Evolutionary conservation across 1,284 basidiomycete species (phyloP).

Genomic region (Somion occarium): DNA sequence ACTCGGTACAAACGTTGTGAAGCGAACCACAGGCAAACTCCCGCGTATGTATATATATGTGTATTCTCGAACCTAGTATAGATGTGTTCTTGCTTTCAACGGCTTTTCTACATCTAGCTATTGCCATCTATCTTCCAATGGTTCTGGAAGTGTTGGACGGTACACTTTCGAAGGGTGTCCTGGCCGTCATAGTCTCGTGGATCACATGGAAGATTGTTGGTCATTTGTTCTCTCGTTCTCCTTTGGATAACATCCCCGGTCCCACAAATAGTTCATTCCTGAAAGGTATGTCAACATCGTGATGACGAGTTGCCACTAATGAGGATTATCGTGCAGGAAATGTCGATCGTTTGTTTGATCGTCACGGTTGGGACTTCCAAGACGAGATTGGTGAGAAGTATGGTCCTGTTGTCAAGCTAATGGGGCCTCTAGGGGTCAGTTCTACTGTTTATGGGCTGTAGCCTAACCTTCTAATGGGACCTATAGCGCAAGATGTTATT

Average conservation of each 20-base stretch:
- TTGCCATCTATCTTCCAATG: too few relatives aligned
- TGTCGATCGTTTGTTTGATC: slow-evolving; percentile 41
- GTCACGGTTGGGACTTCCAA: slow-evolving; percentile 44
- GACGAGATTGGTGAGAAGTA: slow-evolving; percentile 35
- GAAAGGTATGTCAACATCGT: slow-evolving; percentile 1
- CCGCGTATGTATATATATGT: too few relatives aligned
- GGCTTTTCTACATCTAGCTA: too few relatives aligned
- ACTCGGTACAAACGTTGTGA: too few relatives aligned
- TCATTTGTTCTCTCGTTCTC: neutral
- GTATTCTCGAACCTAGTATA: too few relatives aligned
- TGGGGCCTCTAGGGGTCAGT: slow-evolving; percentile 49
- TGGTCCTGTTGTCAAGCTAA: slow-evolving; percentile 43
- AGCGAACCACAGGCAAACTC: too few relatives aligned
- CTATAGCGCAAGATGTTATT: slow-evolving; percentile 9
- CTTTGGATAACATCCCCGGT: slow-evolving; percentile 12
- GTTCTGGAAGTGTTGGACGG: too few relatives aligned
- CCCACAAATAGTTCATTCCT: slow-evolving; percentile 2
- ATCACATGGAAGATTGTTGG: slow-evolving; percentile 5
- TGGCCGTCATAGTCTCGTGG: too few relatives aligned
- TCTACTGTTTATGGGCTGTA: neutral
- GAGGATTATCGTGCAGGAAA: slow-evolving; percentile 17
- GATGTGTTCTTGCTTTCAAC: too few relatives aligned
- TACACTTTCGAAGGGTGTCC: too few relatives aligned
- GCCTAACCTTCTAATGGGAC: neutral
- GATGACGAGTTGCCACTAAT: neutral